Conservation (phyloP, 257 asterid species). For the Solanum appendiculatum region DNA sequence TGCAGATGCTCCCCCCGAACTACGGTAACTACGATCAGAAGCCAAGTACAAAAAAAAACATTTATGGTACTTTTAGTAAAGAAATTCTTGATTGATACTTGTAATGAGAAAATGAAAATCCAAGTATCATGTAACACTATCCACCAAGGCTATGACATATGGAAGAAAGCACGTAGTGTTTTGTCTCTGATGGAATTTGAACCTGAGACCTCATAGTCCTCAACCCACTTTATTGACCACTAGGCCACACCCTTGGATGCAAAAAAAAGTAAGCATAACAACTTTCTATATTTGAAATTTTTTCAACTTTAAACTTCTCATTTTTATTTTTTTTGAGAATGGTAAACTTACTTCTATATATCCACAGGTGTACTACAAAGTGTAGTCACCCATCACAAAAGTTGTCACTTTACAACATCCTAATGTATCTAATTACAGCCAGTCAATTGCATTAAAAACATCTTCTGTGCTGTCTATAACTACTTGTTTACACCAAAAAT, state of each 20-base stretch:
- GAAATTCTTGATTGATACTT: not conserved
- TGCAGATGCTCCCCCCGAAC: conserved; percentile 48
- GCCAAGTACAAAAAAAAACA: not conserved
- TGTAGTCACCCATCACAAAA: too few species aligned
- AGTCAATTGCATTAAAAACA: too few species aligned
- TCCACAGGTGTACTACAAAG: too few species aligned
- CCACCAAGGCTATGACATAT: not conserved
- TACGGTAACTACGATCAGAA: conserved; percentile 22
- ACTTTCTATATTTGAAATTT: not conserved
- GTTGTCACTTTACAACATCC: too few species aligned
- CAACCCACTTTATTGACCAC: not conserved
- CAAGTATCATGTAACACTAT: not conserved
- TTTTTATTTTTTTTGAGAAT: too few species aligned
- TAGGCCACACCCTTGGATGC: not conserved
- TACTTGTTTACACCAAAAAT: too few species aligned
- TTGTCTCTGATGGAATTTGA: not conserved
- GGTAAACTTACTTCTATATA: too few species aligned
- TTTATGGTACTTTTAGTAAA: not conserved
- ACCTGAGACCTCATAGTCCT: not conserved
- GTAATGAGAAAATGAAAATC: not conserved
- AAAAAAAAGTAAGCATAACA: not conserved
- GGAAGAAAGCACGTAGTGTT: not conserved
- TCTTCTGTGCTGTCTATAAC: too few species aligned
- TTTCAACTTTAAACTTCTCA: not conserved
- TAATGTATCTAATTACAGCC: too few species aligned